Evolutionary conservation across 495 filamentous ascomycete genomes (phyloP).

Genomic region (Coniosporium apollinis): DNA sequence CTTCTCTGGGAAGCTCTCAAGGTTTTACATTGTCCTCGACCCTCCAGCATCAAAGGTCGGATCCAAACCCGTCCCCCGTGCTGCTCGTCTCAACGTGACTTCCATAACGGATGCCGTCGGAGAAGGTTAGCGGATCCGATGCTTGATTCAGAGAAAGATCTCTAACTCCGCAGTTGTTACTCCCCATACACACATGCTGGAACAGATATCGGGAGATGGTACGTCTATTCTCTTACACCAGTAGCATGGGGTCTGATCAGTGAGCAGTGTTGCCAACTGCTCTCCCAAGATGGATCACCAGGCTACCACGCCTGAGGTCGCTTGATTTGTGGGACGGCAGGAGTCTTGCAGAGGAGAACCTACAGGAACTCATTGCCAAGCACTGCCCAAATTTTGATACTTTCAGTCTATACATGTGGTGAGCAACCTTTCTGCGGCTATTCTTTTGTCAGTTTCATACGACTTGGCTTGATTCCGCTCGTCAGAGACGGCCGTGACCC

Average conservation of each 20-base stretch:
- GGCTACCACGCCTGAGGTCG: conserved; percentile 27
- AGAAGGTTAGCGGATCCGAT: conserved; percentile 24
- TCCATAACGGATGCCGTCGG: conserved; percentile 24
- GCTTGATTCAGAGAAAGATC: too few relatives aligned
- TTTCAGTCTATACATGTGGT: conserved; percentile 40
- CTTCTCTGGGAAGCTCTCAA: conserved; percentile 17
- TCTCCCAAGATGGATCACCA: conserved; percentile 30
- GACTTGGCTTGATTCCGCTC: too few relatives aligned
- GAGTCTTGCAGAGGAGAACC: conserved; percentile 34
- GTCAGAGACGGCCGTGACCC: too few relatives aligned
- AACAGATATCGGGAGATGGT: conserved; percentile 31
- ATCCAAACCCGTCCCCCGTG: not conserved
- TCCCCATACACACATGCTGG: conserved; percentile 33
- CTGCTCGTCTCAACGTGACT: conserved; percentile 10
- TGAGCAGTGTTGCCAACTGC: conserved; percentile 22
- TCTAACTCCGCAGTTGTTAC: conserved; percentile 34
- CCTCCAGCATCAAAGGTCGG: conserved; percentile 5
- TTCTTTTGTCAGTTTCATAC: too few relatives aligned
- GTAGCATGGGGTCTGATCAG: conserved; percentile 1
- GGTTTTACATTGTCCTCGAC: conserved; percentile 11
- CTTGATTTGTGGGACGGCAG: conserved; percentile 41
- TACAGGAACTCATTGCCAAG: conserved; percentile 31
- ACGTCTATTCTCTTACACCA: conserved; percentile 12
- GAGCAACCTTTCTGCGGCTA: too few relatives aligned
- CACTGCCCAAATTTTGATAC: conserved; percentile 45